Conservation (phyloP, 805 yeast genomes). For the Pichia cephalocereana region DNA sequence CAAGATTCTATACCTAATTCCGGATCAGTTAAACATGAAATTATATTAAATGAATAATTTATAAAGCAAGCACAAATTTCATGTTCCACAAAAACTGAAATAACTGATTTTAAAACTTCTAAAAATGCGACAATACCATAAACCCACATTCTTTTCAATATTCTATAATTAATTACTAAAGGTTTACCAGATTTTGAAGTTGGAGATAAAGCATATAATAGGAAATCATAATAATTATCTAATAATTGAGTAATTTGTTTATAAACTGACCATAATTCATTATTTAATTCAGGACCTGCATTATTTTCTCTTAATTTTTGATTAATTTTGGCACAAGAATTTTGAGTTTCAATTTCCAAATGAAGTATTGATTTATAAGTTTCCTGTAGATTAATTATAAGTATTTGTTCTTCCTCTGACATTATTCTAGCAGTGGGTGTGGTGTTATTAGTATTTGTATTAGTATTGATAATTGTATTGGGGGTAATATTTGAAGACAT, state of each 20-base stretch:
- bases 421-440: conserved; percentile 14
- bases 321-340: conserved; percentile 54
- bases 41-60: conserved; percentile 58
- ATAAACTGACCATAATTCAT: conserved; percentile 64
- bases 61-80: conserved; percentile 72
- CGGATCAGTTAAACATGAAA: conserved; percentile 45
- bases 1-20: conserved; percentile 51
- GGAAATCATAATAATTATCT: conserved; percentile 64
- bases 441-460: background rate
- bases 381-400: conserved; percentile 65
- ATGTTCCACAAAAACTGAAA: conserved; percentile 61
- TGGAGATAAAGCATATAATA: conserved; percentile 63
- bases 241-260: conserved; percentile 56
- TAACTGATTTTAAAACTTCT: conserved; percentile 67
- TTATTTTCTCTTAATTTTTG: conserved; percentile 37
- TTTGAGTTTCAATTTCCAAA: conserved; percentile 60
- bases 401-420: conserved; percentile 52
- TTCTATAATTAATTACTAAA: conserved; percentile 66
- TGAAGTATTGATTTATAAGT: conserved; percentile 63
- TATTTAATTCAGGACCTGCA: conserved; percentile 41
- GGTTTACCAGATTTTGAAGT: conserved; percentile 63
- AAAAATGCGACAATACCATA: conserved; percentile 76
- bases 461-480: background rate
- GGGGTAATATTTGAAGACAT: too few species aligned
- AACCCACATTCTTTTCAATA: conserved; percentile 76